phyloP scores from a whole-genome alignment of 2,329 filamentous ascomycete species.

The Exophiala calicioides region DNA sequence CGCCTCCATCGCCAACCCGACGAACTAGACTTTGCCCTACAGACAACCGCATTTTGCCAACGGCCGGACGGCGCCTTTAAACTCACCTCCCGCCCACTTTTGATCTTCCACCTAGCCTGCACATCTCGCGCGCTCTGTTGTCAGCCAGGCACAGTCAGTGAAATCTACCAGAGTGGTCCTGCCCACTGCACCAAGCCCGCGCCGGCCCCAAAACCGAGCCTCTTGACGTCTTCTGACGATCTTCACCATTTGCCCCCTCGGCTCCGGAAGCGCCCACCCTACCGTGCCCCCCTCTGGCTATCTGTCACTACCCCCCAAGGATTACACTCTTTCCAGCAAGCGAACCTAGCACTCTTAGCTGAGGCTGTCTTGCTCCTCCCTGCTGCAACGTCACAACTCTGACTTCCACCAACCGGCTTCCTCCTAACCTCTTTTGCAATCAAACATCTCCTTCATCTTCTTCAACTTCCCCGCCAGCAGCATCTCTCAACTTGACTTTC shows the following conservation, averaged over 20 bases:
- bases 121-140: constrained; percentile 18
- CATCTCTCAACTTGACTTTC: constrained; percentile 7
- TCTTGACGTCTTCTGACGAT: constrained; percentile 14
- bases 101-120: constrained; percentile 29
- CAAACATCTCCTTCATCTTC: constrained; percentile 14
- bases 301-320: constrained; percentile 11
- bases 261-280: constrained; percentile 19
- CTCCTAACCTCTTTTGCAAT: constrained; percentile 9
- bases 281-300: constrained; percentile 14
- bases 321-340: constrained; percentile 13
- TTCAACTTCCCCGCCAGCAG: constrained; percentile 14
- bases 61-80: constrained; percentile 24
- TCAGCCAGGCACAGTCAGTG: constrained; percentile 15
- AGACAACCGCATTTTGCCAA: constrained; percentile 4
- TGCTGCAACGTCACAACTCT: constrained; percentile 24
- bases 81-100: constrained; percentile 28
- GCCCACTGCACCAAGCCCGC: constrained; percentile 15
- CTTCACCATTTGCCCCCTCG: constrained; percentile 19
- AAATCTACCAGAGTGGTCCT: constrained; percentile 12
- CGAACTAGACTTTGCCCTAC: no score
- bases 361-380: constrained; percentile 15
- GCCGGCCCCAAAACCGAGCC: not conserved
- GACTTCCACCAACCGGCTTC: constrained; percentile 11
- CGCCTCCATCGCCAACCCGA: no score
- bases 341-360: constrained; percentile 12